Conservation (phyloP, 768 basidiomycete genomes). For the Auricularia sp. region DNA sequence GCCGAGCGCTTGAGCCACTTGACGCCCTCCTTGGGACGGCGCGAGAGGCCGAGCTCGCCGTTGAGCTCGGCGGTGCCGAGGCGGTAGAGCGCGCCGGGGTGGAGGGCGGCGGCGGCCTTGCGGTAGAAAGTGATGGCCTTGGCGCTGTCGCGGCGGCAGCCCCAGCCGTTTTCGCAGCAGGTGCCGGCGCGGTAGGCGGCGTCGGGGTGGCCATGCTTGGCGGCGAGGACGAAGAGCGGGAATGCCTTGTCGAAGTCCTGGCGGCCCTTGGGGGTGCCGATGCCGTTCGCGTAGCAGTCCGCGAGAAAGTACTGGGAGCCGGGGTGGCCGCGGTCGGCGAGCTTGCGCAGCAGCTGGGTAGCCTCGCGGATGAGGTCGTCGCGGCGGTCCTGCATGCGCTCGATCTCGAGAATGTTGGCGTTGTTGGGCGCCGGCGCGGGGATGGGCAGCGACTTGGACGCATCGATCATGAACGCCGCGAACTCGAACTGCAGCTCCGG, state of each 20-base stretch:
- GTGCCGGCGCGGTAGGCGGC: slow-evolving; percentile 93
- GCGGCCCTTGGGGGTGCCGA: slow-evolving; percentile 77
- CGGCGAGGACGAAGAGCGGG: slow-evolving; percentile 89
- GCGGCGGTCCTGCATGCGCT: slow-evolving; percentile 68
- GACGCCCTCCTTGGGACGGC: slow-evolving; percentile 89
- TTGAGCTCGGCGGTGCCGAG: slow-evolving; percentile 94
- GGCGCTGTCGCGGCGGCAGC: slow-evolving; percentile 81
- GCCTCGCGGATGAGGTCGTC: slow-evolving; percentile 89
- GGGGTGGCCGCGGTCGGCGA: slow-evolving; percentile 90
- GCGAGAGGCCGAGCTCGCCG: slow-evolving; percentile 79
- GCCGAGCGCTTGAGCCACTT: slow-evolving; percentile 98
- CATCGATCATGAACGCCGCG: slow-evolving; percentile 97
- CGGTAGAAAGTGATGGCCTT: slow-evolving; percentile 91
- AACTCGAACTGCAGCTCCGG: slow-evolving; percentile 98
- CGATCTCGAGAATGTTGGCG: slow-evolving; percentile 55
- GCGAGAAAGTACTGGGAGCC: slow-evolving; percentile 96
- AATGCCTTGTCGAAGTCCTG: slow-evolving; percentile 98
- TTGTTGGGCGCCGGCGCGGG: slow-evolving; percentile 62
- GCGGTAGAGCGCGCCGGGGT: slow-evolving; percentile 94
- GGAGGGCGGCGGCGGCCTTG: slow-evolving; percentile 83
- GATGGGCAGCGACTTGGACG: slow-evolving; percentile 80
- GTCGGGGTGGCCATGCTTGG: slow-evolving; percentile 95
- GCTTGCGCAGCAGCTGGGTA: slow-evolving; percentile 71
- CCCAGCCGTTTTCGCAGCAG: slow-evolving; percentile 99
- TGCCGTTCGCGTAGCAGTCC: slow-evolving; percentile 98